Conservation (phyloP, 2,329 filamentous ascomycete species). For the Fusarium oligoseptatum region DNA sequence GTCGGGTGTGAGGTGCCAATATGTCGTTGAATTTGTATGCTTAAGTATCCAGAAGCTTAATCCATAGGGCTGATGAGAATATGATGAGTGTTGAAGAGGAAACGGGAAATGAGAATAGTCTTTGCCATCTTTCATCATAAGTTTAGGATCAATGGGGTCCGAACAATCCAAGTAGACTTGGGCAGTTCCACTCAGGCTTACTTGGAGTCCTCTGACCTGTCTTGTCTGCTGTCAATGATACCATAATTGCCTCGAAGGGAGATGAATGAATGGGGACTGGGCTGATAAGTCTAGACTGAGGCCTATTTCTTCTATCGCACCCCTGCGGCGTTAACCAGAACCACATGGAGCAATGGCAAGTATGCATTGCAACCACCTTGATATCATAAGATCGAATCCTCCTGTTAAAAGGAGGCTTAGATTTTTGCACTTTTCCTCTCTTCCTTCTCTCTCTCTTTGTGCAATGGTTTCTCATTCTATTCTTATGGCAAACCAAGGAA, state of each 20-base stretch:
- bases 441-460: neutral
- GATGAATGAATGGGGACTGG: neutral
- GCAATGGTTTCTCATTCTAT: accelerated
- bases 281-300: neutral
- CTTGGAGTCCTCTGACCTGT: neutral
- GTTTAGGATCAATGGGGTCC: neutral
- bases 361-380: neutral
- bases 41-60: neutral
- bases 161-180: too few relatives aligned
- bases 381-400: neutral
- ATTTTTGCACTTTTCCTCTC: neutral
- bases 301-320: neutral
- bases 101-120: neutral
- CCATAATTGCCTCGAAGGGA: neutral
- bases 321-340: neutral
- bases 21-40: too few relatives aligned
- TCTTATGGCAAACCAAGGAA: neutral
- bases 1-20: neutral
- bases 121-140: too few relatives aligned
- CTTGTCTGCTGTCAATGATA: neutral
- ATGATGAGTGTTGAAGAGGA: neutral
- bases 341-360: neutral
- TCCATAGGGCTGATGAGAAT: neutral
- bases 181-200: too few relatives aligned
- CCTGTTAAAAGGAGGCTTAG: neutral